Base-by-base conservation (phyloP, 1,284 basidiomycete genomes). In the Meira miltonrushii region DNA sequence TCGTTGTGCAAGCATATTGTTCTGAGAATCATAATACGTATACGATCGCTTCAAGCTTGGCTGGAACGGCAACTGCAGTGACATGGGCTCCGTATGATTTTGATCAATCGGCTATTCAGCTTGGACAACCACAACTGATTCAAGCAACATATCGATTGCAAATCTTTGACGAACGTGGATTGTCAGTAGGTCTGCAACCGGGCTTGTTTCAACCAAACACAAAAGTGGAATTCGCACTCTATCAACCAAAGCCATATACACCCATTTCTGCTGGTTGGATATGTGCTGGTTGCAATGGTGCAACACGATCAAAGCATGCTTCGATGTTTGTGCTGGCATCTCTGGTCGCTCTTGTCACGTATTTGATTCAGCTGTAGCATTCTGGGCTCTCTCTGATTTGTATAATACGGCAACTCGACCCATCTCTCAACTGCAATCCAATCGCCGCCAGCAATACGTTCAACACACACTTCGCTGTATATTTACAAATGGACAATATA, bases 171-270 rank as follows among this genome's bases (percentile, higher is more conserved):
- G 74, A 77, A 58, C 62, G 71, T 1, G 75, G 75, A 0, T 50
- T 65, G 38, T 46, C 46, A 7, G 67, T 62, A 2, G 66, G 58
- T 23, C 59, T 64, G 8, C 55, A 41, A 2, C 66, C 69, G 11
- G 75, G 75, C 9, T 37, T 62, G 40, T 68, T 78, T 60, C 55
- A 64, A 58, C 67, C 73, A 19, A 78, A 77, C 61, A 69, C 65
- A 46, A 64, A 62, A 59, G 69, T 75, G 1, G 53, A 72, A 23
- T 78, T 78, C 59, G 69, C 75, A 1, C 61, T 78, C 41, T 78
- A 78, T 60, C 74, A 70, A 33, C 75, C 75, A n/a, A 60, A 72
- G 49, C 59, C 65, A 7, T 78, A 78, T 58, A 78, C 75, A 40
- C 69, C 72, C 17, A 53, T 78, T 17, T 61, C 71, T 10, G 62